phyloP scores from a whole-genome alignment of 257 asterid species.

The Solanum piurae region DNA sequence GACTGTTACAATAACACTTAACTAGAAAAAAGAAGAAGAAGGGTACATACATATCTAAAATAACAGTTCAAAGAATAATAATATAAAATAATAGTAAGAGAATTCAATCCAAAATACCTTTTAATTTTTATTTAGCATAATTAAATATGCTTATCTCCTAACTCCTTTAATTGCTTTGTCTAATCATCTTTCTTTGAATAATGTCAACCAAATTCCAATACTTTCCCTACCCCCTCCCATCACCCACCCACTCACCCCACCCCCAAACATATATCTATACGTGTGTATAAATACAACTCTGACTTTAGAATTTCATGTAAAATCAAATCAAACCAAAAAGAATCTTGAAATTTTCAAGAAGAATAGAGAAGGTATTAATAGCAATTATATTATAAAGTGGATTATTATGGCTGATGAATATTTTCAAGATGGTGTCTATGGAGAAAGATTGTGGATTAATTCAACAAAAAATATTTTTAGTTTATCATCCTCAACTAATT shows the following conservation, averaged over 20 bases:
- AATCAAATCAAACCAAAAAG: not conserved
- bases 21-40: not conserved
- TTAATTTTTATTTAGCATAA: not conserved
- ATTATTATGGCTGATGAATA: slow-evolving; percentile 46
- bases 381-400: not conserved
- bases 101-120: slow-evolving; percentile 7
- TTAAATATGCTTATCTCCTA: not conserved
- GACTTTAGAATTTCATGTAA: slow-evolving; percentile 12
- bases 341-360: not conserved
- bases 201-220: slow-evolving; percentile 41
- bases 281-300: slow-evolving; percentile 4
- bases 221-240: not conserved
- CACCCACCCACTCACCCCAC: not conserved
- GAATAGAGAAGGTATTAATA: not conserved
- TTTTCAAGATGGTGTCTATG: slow-evolving; percentile 35
- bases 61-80: not conserved
- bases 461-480: slow-evolving; percentile 33
- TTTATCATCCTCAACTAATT: slow-evolving; percentile 26
- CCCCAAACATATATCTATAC: not conserved
- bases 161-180: slow-evolving; percentile 1
- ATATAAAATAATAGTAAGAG: not conserved
- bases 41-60: not conserved
- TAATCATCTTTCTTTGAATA: slow-evolving; percentile 9
- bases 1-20: not conserved
- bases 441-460: slow-evolving; percentile 50